Evolutionary conservation across 768 basidiomycete species (phyloP).

Genomic region (Brasilioporus rufonigricans): DNA sequence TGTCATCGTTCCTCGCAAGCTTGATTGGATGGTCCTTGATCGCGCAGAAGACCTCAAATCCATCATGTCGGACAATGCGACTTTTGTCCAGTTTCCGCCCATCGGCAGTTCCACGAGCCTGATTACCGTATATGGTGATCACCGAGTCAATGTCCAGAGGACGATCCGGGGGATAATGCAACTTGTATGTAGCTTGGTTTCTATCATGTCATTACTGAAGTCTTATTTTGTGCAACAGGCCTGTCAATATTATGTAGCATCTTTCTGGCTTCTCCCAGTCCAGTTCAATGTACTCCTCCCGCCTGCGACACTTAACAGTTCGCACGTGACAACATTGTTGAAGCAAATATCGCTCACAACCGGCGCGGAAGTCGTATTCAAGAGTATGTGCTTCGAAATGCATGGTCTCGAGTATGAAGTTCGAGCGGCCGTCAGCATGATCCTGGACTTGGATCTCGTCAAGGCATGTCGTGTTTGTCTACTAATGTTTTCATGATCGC

Average conservation of each 20-base stretch:
- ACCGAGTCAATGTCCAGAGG: conserved; percentile 89
- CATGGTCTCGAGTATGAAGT: conserved; percentile 94
- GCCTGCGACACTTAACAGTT: conserved; percentile 73
- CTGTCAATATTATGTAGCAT: conserved; percentile 94
- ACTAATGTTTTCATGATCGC: neutral
- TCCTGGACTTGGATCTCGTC: conserved; percentile 88
- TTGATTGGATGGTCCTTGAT: conserved; percentile 99
- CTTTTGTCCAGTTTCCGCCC: conserved; percentile 90
- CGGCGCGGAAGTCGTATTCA: conserved; percentile 94
- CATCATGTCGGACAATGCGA: conserved; percentile 95
- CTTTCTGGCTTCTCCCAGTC: conserved; percentile 92
- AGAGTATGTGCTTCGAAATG: conserved; percentile 96
- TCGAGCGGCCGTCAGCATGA: conserved; percentile 76
- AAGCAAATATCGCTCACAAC: conserved; percentile 85
- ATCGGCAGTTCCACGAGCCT: conserved; percentile 91
- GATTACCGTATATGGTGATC: conserved; percentile 92
- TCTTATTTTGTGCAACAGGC: conserved; percentile 42
- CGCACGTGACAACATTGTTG: conserved; percentile 80
- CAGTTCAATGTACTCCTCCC: conserved; percentile 92
- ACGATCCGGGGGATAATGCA: conserved; percentile 94
- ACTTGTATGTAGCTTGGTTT: conserved; percentile 58
- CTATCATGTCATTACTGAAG: conserved; percentile 19
- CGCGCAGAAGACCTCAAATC: conserved; percentile 89
- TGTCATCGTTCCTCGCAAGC: conserved; percentile 90
- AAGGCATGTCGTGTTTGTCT: conserved; percentile 52